Percentiles rank a stretch among this genome's conserved stretches.
Evolutionary conservation across 2,329 filamentous ascomycete species (phyloP).

Genomic region (Pseudomassariella vexata): DNA sequence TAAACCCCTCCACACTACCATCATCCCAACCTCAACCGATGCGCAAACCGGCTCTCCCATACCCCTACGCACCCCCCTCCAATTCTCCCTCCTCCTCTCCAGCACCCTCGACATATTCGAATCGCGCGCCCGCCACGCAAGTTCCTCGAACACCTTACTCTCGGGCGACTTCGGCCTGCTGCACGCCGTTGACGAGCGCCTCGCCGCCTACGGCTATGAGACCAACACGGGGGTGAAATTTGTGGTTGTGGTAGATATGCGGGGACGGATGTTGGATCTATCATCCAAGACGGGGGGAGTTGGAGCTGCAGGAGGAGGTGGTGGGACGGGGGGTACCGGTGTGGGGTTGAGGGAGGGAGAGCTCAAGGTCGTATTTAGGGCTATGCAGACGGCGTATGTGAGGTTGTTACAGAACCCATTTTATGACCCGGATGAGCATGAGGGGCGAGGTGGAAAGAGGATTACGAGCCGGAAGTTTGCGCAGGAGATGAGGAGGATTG

Average conservation of each 20-base stretch:
- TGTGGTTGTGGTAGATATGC: slow-evolving; percentile 85
- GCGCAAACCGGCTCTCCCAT: slow-evolving; percentile 37
- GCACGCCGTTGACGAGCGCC: slow-evolving; percentile 86
- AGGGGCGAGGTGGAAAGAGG: slow-evolving; percentile 54
- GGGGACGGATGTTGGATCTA: slow-evolving; percentile 50
- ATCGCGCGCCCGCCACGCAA: slow-evolving; percentile 68
- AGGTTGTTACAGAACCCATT: slow-evolving; percentile 88
- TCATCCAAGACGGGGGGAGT: slow-evolving; percentile 24
- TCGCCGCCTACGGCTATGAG: slow-evolving; percentile 92
- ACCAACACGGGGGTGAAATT: slow-evolving; percentile 94
- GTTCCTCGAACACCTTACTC: slow-evolving; percentile 34
- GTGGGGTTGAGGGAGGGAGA: slow-evolving; percentile 79
- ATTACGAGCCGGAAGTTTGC: slow-evolving; percentile 80
- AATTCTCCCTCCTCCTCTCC: slow-evolving; percentile 88
- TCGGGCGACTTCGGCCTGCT: slow-evolving; percentile 87
- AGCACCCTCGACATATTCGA: slow-evolving; percentile 93
- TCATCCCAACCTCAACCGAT: slow-evolving; percentile 62
- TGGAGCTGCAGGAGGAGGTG: slow-evolving; percentile 12
- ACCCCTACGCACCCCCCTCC: slow-evolving; percentile 66
- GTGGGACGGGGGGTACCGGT: slow-evolving; percentile 23
- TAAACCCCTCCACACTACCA: slow-evolving; percentile 88
- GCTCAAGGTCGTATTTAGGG: slow-evolving; percentile 82
- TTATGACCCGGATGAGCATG: slow-evolving; percentile 82
- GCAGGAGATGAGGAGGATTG: slow-evolving; percentile 78
- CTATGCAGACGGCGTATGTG: slow-evolving; percentile 90